These are phyloP conservation scores for Apiotrichum mycotoxinovorans DNA, from an alignment of 1,284 basidiomycete species.

Conservation along the genomic window DNA sequence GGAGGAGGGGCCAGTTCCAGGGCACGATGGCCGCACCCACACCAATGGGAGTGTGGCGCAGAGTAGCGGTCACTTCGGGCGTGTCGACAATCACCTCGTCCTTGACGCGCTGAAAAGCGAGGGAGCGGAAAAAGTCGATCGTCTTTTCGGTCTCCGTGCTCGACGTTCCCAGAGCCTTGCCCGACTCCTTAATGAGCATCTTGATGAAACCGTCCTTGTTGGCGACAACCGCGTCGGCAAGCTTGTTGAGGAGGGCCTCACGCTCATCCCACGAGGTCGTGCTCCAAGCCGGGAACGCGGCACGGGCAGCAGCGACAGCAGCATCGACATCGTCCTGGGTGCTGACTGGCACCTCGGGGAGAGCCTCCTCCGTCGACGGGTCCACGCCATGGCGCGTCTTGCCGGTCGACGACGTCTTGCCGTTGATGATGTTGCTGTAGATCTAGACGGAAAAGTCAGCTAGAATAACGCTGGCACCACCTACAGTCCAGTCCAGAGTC, in stretches of 20 bases:
- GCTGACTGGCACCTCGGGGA: constrained; percentile 83
- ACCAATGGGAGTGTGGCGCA: constrained; percentile 85
- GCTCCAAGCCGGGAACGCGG: constrained; percentile 75
- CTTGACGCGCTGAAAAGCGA: constrained; percentile 81
- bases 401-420: constrained; percentile 70
- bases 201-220: constrained; percentile 38
- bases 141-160: constrained; percentile 75
- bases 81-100: constrained; percentile 72
- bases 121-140: constrained; percentile 76
- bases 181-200: constrained; percentile 64
- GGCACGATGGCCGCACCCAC: constrained; percentile 50
- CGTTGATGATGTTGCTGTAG: constrained; percentile 71
- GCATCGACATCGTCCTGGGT: constrained; percentile 71
- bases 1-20: constrained; percentile 65
- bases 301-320: constrained; percentile 73
- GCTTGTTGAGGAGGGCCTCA: constrained; percentile 28
- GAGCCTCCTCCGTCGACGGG: constrained; percentile 72
- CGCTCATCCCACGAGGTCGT: constrained; percentile 59
- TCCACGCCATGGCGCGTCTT: constrained; percentile 74
- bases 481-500: constrained; percentile 1
- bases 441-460: constrained; percentile 64
- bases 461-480: constrained; percentile 50
- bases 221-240: constrained; percentile 30
- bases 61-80: constrained; percentile 63
- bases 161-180: constrained; percentile 77